These are phyloP conservation scores for Leishmania guyanensis DNA, from an alignment of 208 protist genomes.

Conservation along the genomic window DNA sequence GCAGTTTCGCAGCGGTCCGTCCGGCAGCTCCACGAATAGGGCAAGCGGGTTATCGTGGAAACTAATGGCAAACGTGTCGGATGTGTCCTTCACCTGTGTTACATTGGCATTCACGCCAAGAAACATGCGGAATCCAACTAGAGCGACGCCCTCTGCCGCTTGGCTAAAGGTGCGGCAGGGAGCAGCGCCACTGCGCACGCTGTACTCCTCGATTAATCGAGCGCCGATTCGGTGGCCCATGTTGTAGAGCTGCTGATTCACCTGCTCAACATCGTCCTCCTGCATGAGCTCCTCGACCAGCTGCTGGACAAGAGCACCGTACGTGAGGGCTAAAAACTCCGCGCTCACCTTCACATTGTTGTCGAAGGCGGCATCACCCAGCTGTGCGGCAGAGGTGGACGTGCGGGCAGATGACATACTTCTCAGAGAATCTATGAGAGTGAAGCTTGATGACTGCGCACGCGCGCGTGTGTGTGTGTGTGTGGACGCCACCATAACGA, in stretches of 20 bases:
- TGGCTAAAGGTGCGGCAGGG: conserved; percentile 93
- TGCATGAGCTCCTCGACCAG: conserved; percentile 93
- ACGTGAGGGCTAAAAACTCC: conserved; percentile 97
- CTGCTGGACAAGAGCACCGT: conserved; percentile 97
- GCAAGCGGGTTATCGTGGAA: conserved; percentile 97
- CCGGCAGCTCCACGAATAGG: conserved; percentile 97
- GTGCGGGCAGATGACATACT: conserved; percentile 17
- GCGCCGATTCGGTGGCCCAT: conserved; percentile 98
- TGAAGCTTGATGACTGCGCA: not conserved
- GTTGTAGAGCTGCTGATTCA: conserved; percentile 96
- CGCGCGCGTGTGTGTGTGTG: not conserved
- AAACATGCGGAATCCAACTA: conserved; percentile 97
- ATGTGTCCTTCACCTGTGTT: conserved; percentile 76
- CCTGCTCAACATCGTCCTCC: conserved; percentile 92
- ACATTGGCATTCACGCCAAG: conserved; percentile 92
- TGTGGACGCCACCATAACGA: not conserved
- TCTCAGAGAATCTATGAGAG: not conserved
- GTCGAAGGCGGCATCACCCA: conserved; percentile 77
- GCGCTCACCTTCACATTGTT: conserved; percentile 85
- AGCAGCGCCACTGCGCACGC: conserved; percentile 83
- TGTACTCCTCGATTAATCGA: conserved; percentile 97
- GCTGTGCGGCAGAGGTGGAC: conserved; percentile 35
- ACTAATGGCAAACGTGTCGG: conserved; percentile 87
- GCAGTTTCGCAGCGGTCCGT: conserved; percentile 72
- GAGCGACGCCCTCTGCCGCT: conserved; percentile 94